Base-by-base conservation (phyloP, 495 filamentous ascomycete genomes). In the Penicillium pulvis region DNA sequence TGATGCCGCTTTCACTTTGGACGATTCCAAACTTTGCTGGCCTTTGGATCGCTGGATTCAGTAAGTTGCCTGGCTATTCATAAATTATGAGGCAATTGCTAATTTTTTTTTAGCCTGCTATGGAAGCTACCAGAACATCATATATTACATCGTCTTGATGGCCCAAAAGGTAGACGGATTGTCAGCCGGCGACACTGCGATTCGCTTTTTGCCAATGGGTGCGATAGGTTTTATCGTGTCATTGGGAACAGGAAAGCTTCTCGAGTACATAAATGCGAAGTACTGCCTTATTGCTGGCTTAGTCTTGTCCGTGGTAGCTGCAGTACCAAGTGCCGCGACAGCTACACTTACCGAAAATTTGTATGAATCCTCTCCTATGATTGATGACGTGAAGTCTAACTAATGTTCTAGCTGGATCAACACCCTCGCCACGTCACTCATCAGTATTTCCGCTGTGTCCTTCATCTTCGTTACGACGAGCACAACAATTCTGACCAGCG, bases 371-470 rank as follows among this genome's bases (percentile, higher is more conserved):
- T 6, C 6, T 4, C 9, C 0, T 31, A 39, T 7, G 14, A 28
- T 9, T 54, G 24, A 2, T 11, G 14, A 2, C 10, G 30, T 17
- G 5, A 26, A 46, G 43, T 23, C 61, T 67, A 28, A 73, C 53
- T 53, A 26, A 46, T 19, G 4, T 51, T 6, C 14, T 28, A 74
- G 71, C 55, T 75, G 72, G 72, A 36, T 75, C 50, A 75, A 75
- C 47, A 69, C 69, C 16, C 67, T 75, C 28, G 70, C 61, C 6
- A 67, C 70, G 16, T 73, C 70, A 0, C 63, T 75, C 0, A 73
- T 75, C 60, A 75, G 72, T 24, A 75, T 75, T n/a, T 64, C 72
- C n/a, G 67, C 72, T 2, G 72, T 75, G 1, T 75, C 72, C 5
- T 59, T 75, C 14, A 71, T 75, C 28, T 75, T 75, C 44, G 72